Base-by-base conservation (phyloP, 495 filamentous ascomycete genomes). In the Xylaria palmicola region DNA sequence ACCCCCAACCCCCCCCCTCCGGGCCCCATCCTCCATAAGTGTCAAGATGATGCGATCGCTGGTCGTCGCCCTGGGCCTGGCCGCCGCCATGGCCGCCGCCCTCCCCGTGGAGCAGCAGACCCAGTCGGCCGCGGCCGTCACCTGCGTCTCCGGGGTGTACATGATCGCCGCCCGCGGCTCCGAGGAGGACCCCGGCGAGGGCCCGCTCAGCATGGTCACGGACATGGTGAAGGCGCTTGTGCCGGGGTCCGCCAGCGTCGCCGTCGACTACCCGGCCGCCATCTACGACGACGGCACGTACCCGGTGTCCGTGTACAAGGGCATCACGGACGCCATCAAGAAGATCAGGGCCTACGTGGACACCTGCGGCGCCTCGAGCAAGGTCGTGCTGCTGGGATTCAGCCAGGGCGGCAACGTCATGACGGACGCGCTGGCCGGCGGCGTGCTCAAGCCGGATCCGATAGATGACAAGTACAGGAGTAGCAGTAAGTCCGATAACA, bases 351-450 rank as follows among this genome's bases (percentile, higher is more conserved):
- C 27, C 24, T 63, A 63, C 15, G 54, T 57, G 1, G 45, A 40
- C 12, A 36, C 47, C n/a, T 59, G 60, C 54, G 53, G 60, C 2
- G 2, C 36, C 36, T 52, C 58, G 12, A 60, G 60, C 36, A 29
- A 49, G 20, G 52, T 63, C 15, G 60, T 34, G 29, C 27, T 63
- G 1, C 19, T 63, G 20, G 60, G 60, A 36, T 59, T 37, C 13
- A 63, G 60, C 45, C 60, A 63, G 17, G 60, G 60, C 40, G 60
- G 52, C 43, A 63, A 63, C 30, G 54, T 63, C 45, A 52, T 63
- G 44, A 63, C 60, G 22, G 60, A 63, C 40, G 36, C 34, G 8
- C 15, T 63, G 30, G 60, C 60, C 0, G 60, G 60, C 15, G 60
- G 60, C 9, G 60, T 63, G 3, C 45, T 52, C 22, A 63, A 63